Conservation (phyloP, 192 early-diverging fungal genomes). For the Haplosporangium gracile region DNA sequence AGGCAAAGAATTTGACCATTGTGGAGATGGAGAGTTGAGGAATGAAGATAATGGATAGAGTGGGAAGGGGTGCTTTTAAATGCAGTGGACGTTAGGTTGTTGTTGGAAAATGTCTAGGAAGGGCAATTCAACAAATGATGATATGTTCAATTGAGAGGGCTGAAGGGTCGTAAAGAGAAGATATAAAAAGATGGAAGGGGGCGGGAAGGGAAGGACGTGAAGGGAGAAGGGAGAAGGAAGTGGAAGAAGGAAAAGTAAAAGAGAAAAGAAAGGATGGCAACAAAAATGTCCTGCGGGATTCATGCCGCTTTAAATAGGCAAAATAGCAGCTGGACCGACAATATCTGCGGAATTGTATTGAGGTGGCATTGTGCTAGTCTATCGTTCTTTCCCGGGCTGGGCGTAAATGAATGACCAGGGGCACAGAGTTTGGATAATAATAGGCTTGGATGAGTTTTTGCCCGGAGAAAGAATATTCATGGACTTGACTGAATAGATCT, state of each 20-base stretch:
- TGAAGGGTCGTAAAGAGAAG: background rate
- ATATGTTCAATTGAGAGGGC: slow-evolving; percentile 9
- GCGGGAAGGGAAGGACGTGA: background rate
- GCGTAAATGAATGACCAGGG: background rate
- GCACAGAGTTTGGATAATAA: background rate
- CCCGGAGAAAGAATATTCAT: too few species aligned
- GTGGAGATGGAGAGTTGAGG: background rate
- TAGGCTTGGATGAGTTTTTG: too few species aligned
- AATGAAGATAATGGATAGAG: background rate
- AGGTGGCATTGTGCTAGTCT: background rate
- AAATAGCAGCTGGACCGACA: background rate
- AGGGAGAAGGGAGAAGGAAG: background rate
- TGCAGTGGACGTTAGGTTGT: background rate
- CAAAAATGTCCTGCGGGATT: background rate
- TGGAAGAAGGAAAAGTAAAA: background rate
- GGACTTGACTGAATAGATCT: too few species aligned
- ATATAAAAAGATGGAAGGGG: slow-evolving; percentile 1
- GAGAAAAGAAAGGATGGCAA: background rate
- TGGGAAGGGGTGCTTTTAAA: slow-evolving; percentile 4
- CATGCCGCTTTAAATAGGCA: slow-evolving; percentile 3
- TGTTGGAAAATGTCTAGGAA: slow-evolving; percentile 3
- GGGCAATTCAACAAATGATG: slow-evolving; percentile 20
- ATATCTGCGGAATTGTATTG: background rate
- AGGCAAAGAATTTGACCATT: slow-evolving; percentile 35
- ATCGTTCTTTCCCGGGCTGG: too few species aligned